phyloP scores from a whole-genome alignment of 176 grass and related monocot genomes.

The Musa troglodytarum region DNA sequence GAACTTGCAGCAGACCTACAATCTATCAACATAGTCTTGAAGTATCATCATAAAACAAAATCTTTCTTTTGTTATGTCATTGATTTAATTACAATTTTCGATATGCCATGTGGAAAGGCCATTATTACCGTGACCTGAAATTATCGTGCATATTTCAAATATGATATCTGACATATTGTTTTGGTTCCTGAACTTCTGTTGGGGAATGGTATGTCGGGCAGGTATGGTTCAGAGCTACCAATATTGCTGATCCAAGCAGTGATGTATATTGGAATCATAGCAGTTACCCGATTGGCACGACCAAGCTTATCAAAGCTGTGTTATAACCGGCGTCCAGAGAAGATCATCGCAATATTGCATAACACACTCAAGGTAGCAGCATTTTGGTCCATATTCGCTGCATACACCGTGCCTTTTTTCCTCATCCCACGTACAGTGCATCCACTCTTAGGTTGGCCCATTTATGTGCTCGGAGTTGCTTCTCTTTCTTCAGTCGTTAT shows the following conservation, averaged over 20 bases:
- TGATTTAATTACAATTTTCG: not conserved
- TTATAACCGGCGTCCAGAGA: slow-evolving; percentile 70
- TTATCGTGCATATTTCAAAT: not conserved
- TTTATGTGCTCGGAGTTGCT: slow-evolving; percentile 66
- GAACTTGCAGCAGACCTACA: not conserved
- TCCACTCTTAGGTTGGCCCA: slow-evolving; percentile 82
- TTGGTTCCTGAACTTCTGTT: not conserved
- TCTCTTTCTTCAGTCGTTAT: slow-evolving; percentile 51
- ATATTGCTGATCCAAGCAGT: slow-evolving; percentile 57
- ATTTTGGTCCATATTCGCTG: slow-evolving; percentile 46
- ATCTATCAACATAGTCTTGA: not conserved
- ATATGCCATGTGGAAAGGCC: not conserved
- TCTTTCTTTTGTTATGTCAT: not conserved
- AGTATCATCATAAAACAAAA: not conserved
- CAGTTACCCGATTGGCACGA: slow-evolving; percentile 51
- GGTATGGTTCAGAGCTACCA: slow-evolving; percentile 81
- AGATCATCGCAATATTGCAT: slow-evolving; percentile 48
- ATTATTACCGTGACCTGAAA: not conserved
- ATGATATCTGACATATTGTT: not conserved
- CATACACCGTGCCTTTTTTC: slow-evolving; percentile 82
- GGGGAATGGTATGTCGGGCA: slow-evolving; percentile 20
- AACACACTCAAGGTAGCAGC: slow-evolving; percentile 57
- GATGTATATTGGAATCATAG: slow-evolving; percentile 56
- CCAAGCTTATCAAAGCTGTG: slow-evolving; percentile 72
- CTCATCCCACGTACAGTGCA: slow-evolving; percentile 76